phyloP scores from a whole-genome alignment of 2,329 filamentous ascomycete species.

The Didymella pinodella region DNA sequence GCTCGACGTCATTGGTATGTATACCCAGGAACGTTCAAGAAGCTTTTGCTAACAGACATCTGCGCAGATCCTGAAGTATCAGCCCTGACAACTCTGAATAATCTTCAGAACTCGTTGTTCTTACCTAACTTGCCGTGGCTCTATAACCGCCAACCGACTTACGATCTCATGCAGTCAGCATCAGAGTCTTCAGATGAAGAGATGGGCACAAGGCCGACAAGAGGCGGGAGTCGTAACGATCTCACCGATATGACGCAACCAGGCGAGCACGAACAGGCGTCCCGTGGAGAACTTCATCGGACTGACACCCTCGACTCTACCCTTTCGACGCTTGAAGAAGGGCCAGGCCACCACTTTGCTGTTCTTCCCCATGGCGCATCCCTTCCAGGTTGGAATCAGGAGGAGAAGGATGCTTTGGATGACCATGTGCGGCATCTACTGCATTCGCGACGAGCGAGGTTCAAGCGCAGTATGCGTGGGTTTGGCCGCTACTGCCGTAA shows the following conservation, averaged over 20 bases:
- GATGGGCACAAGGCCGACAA: slow-evolving; percentile 22
- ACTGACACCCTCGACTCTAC: slow-evolving; percentile 45
- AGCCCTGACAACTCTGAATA: slow-evolving; percentile 82
- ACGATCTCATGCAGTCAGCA: slow-evolving; percentile 68
- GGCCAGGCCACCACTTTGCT: slow-evolving; percentile 71
- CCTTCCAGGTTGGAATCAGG: slow-evolving; percentile 76
- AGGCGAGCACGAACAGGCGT: slow-evolving; percentile 27
- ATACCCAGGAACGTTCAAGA: not conserved
- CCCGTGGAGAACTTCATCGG: slow-evolving; percentile 24
- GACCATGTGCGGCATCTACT: slow-evolving; percentile 88
- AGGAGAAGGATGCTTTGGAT: slow-evolving; percentile 78
- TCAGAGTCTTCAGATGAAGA: slow-evolving; percentile 44
- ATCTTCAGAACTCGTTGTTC: slow-evolving; percentile 92
- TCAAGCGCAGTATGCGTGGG: slow-evolving; percentile 79
- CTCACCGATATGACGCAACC: slow-evolving; percentile 30
- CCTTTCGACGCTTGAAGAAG: slow-evolving; percentile 51
- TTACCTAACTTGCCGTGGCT: slow-evolving; percentile 77
- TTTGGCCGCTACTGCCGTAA: slow-evolving; percentile 78
- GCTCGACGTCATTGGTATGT: slow-evolving; percentile 72
- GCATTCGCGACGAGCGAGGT: slow-evolving; percentile 78
- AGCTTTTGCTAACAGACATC: slow-evolving; percentile 32
- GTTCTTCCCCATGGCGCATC: slow-evolving; percentile 77
- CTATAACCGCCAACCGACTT: slow-evolving; percentile 80
- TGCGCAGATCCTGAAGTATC: slow-evolving; percentile 79
- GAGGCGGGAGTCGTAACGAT: slow-evolving; percentile 21